Base-by-base conservation (phyloP, 768 basidiomycete species). In the Dentipellis fragilis region DNA sequence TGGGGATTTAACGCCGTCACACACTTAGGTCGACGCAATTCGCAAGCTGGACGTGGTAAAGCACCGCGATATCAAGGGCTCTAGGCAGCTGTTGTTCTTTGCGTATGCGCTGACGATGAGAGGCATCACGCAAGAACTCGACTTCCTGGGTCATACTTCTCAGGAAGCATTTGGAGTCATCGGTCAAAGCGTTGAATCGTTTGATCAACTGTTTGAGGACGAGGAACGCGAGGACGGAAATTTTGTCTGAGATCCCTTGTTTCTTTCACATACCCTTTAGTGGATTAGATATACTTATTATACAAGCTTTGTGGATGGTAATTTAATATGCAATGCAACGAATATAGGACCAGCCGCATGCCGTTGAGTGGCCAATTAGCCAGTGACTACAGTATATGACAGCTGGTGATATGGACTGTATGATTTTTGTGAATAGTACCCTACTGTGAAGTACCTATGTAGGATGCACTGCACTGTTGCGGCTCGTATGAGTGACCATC, bases 91-190 rank as follows among this genome's bases (percentile, higher is more conserved):
- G 3, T 75, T 98, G 17, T 97, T 91, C 71, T 94, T 95, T 63
- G 93, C 93, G 1, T 98, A 97, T 63, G 90, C 90, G 0, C 73
- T 93, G 57, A 88, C 90, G 54, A 94, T 96, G 92, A 87, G 91
- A 67, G 92, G 93, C 7, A 89, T 96, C 39, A 96, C 93, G 9
- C 77, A 81, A 52, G 92, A 97, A 64, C 78, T 99, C 12, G 92
- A 96, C 54, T 78, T 72, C 52, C 73, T 98, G 1, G 95, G 96
- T 0, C 69, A 69, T 39, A 87, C 82, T 22, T 73, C 95, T 57
- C 95, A 98, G 66, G 81, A 84, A 52, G 85, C 90, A 10, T 99
- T 96, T 67, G 95, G 95, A 10, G 90, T 94, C 4, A 92, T 96
- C 59, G 90, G 91, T 6, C 83, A 91, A 58, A 80, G 79, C 17